Evolutionary conservation across 306 rosid genomes (phyloP).

Genomic region (Nissolia schottii): DNA sequence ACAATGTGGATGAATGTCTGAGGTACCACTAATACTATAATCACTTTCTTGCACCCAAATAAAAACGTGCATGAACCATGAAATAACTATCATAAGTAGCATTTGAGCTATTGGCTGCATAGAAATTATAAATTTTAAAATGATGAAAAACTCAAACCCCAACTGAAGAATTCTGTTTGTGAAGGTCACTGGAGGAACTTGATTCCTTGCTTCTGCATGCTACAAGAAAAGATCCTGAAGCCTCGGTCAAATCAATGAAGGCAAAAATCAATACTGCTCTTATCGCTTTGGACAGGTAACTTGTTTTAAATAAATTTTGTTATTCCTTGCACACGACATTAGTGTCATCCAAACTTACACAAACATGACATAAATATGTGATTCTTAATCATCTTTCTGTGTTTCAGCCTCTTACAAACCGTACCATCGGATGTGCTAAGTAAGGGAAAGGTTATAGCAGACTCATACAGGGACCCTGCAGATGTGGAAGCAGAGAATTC

Average conservation of each 20-base stretch:
- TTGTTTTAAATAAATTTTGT: not conserved
- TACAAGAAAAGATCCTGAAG: constrained; percentile 73
- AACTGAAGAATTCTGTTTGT: not conserved
- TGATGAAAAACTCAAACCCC: constrained; percentile 17
- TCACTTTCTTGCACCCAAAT: not conserved
- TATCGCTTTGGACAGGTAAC: constrained; percentile 66
- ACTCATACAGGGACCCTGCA: constrained; percentile 57
- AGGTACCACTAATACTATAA: constrained; percentile 40
- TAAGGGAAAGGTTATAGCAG: constrained; percentile 72
- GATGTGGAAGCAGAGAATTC: constrained; percentile 37
- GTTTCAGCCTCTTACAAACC: constrained; percentile 81
- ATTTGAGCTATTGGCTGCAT: not conserved
- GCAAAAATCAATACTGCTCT: constrained; percentile 52
- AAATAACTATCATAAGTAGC: not conserved
- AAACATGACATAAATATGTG: not conserved
- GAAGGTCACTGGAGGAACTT: constrained; percentile 89
- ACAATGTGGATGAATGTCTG: constrained; percentile 74
- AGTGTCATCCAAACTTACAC: not conserved
- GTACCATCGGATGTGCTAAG: constrained; percentile 77
- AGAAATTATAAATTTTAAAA: not conserved
- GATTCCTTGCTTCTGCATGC: constrained; percentile 75
- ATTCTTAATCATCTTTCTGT: constrained; percentile 22
- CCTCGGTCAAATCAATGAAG: constrained; percentile 77
- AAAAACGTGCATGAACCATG: not conserved
- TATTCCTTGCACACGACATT: not conserved